These are phyloP conservation scores for Termitomyces bulborhizus DNA, from an alignment of 768 basidiomycete genomes.

Conservation along the genomic window DNA sequence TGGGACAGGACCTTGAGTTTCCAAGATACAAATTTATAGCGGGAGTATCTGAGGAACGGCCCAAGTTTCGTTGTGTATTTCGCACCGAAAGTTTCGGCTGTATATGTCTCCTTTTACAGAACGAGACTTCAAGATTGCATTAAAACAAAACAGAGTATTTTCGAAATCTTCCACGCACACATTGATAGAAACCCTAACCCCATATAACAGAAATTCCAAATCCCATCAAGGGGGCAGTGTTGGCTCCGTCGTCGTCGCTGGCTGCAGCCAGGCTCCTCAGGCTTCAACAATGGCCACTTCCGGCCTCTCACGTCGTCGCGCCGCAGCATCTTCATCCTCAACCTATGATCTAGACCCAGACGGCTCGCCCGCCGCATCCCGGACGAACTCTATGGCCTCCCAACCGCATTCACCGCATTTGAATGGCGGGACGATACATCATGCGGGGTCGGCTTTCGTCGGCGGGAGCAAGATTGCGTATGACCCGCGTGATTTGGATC, in stretches of 20 bases:
- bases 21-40: no score
- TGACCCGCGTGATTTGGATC: conserved; percentile 83
- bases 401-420: conserved; percentile 8
- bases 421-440: conserved; percentile 27
- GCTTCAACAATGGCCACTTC: conserved; percentile 37
- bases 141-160: no score
- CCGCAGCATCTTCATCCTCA: conserved; percentile 34
- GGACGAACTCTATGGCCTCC: conserved; percentile 13
- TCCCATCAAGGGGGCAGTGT: neutral
- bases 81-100: no score
- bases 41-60: no score
- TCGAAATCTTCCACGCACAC: no score
- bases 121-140: no score
- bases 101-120: no score
- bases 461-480: conserved; percentile 87
- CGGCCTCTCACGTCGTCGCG: conserved; percentile 53
- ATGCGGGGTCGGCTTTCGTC: conserved; percentile 80
- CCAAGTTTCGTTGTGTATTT: no score
- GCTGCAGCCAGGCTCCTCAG: neutral
- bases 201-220: neutral
- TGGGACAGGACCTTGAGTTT: no score
- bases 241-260: neutral
- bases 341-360: conserved; percentile 29
- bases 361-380: conserved; percentile 25
- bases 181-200: neutral